phyloP scores from a whole-genome alignment of 169 alveolate genomes.

The Ophryocystis elektroscirrha region DNA sequence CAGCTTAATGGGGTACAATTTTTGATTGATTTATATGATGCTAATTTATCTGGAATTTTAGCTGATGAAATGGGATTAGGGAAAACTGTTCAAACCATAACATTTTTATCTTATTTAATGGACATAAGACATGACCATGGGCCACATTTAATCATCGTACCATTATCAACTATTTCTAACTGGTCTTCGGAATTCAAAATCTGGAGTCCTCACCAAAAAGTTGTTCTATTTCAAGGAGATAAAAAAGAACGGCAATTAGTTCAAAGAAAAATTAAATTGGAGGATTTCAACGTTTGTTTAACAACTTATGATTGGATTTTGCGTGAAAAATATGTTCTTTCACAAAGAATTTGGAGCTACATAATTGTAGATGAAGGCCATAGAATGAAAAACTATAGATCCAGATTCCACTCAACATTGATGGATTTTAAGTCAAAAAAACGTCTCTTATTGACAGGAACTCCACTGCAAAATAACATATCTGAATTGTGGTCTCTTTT shows the following conservation, averaged over 20 bases:
- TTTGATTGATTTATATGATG: conserved; percentile 64
- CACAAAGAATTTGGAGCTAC: conserved; percentile 17
- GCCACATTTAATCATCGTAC: conserved; percentile 29
- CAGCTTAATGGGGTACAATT: conserved; percentile 69
- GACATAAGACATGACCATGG: conserved; percentile 4
- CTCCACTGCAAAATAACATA: conserved; percentile 92
- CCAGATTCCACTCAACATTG: conserved; percentile 65
- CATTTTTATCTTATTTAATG: conserved; percentile 9
- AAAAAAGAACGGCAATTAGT: conserved; percentile 5
- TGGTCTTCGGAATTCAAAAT: conserved; percentile 67
- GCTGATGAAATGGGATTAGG: conserved; percentile 26
- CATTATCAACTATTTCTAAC: conserved; percentile 71
- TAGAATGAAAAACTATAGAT: conserved; percentile 79
- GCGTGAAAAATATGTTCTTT: conserved; percentile 10
- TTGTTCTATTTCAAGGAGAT: conserved; percentile 42
- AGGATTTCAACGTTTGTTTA: conserved; percentile 21
- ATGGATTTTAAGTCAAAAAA: conserved; percentile 54
- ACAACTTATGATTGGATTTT: conserved; percentile 25
- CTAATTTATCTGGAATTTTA: conserved; percentile 20
- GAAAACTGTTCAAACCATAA: conserved; percentile 15
- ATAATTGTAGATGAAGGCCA: conserved; percentile 96
- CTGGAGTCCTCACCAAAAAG: conserved; percentile 71
- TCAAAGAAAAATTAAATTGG: conserved; percentile 12
- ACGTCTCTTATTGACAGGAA: conserved; percentile 85
- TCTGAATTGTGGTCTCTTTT: conserved; percentile 94